Percentiles rank a stretch among this genome's conserved stretches.
Evolutionary conservation across 2,329 filamentous ascomycete genomes (phyloP).

Genomic region (Akanthomyces muscarius): DNA sequence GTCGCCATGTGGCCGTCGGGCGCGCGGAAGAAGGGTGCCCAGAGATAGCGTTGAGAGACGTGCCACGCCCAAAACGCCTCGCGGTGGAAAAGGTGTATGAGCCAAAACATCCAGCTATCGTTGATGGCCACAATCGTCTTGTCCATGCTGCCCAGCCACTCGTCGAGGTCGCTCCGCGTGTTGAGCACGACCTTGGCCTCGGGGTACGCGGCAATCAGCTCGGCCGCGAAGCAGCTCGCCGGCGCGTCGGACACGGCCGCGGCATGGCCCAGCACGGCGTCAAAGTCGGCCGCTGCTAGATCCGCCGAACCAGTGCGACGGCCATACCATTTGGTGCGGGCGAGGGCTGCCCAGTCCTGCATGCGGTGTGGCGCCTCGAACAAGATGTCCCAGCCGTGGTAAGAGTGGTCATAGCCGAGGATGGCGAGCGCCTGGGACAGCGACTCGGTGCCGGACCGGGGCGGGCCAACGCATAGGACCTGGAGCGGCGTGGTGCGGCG

Average conservation of each 20-base stretch:
- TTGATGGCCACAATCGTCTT: too few species aligned
- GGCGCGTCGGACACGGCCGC: conserved; percentile 38
- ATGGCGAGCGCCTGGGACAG: conserved; percentile 20
- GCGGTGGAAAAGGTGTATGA: too few species aligned
- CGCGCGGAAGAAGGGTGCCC: too few species aligned
- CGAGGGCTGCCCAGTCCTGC: too few species aligned
- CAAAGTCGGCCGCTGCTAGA: conserved; percentile 24
- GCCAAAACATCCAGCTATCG: too few species aligned
- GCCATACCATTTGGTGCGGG: neutral
- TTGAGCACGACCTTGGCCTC: conserved; percentile 45
- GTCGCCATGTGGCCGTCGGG: too few species aligned
- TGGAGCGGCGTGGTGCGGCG: conserved; percentile 14
- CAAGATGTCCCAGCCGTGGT: conserved; percentile 32
- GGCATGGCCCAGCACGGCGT: conserved; percentile 26
- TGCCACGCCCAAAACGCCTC: too few species aligned
- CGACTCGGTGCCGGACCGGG: conserved; percentile 33
- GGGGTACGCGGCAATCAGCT: conserved; percentile 44
- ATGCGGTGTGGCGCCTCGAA: too few species aligned
- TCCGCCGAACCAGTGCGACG: neutral
- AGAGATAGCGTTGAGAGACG: too few species aligned
- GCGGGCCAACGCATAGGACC: conserved; percentile 32
- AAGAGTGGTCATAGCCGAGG: conserved; percentile 32
- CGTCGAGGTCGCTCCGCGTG: conserved; percentile 36
- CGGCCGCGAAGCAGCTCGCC: conserved; percentile 39
- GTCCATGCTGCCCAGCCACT: conserved; percentile 29